Base-by-base conservation (phyloP, 1,284 basidiomycete genomes). In the Lentinula novae-zelandiae region DNA sequence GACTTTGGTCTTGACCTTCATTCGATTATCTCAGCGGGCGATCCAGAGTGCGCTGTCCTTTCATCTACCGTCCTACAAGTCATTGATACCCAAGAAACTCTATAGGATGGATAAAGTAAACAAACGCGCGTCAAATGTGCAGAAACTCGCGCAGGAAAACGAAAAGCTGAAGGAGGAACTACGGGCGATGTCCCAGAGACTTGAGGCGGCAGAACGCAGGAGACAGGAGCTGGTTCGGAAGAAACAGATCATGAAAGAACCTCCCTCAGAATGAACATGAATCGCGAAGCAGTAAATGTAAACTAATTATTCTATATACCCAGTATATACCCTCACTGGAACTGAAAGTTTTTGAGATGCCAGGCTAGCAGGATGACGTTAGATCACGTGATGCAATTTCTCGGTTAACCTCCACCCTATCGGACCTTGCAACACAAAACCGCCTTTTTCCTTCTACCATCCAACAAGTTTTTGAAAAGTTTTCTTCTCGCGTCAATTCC, bases 131-230 rank as follows among this genome's bases (percentile, higher is more conserved):
- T 88, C 86, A 68, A 91, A 88, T 70, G 87, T 92, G 62, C 70
- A 89, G 69, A 89, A 86, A 69, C 77, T 92, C 36, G 79, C 86
- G 15, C 79, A 88, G 73, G 89, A 92, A 77, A 88, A 91, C 72
- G 87, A 89, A 70, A 88, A 86, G 71, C 76, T 92, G 64, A 85
- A 87, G 72, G 85, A 81, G 53, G 84, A 90, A 72, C 78, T 92
- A 68, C 83, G 79, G 68, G 87, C 85, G 57, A 87, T 92, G 87
- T 81, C 82, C 22, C 87, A 86, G 65, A 77, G 89, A 66, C 75
- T 92, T 64, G 87, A 90, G 72, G 85, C 85, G 39, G 87, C 86
- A 31, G 89, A 91, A 73, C 78, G 82, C 62, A 81, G 79, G 66
- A 81, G 84, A 68, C 76, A 77, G 65, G 84, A 86, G 71, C 73